phyloP scores from a whole-genome alignment of 352 stramenopile genomes.

The Phytophthora citrophthora region DNA sequence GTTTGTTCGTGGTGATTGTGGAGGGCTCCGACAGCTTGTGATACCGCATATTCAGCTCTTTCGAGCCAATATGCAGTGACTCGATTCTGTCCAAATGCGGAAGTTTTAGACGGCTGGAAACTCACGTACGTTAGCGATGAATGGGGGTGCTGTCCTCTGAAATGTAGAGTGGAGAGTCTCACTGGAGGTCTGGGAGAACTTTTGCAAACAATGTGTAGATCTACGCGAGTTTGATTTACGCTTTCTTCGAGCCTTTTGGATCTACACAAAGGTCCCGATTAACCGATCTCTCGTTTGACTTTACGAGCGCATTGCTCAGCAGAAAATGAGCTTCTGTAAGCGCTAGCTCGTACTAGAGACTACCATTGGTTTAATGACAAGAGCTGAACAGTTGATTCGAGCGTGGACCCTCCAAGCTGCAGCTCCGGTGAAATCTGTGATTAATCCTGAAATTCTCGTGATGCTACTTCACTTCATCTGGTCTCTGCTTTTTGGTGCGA shows the following conservation, averaged over 20 bases:
- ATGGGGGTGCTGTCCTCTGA: slow-evolving; percentile 49
- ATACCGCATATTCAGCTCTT: slow-evolving; percentile 40
- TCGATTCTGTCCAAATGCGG: slow-evolving; percentile 53
- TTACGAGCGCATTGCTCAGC: slow-evolving; percentile 36
- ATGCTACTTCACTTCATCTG: slow-evolving; percentile 23
- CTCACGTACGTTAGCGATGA: slow-evolving; percentile 59
- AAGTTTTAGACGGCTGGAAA: slow-evolving; percentile 64
- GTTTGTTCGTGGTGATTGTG: slow-evolving; percentile 37
- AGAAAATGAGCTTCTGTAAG: slow-evolving; percentile 16
- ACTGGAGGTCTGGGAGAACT: slow-evolving; percentile 54
- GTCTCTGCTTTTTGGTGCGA: too few relatives aligned
- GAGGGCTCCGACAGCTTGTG: slow-evolving; percentile 50
- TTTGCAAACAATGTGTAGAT: slow-evolving; percentile 43
- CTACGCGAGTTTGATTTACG: slow-evolving; percentile 69
- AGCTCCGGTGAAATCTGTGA: slow-evolving; percentile 9
- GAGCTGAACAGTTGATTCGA: slow-evolving; percentile 24
- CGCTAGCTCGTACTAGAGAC: slow-evolving; percentile 5
- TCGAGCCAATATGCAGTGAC: slow-evolving; percentile 51
- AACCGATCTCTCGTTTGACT: slow-evolving; percentile 45
- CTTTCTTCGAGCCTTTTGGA: slow-evolving; percentile 56
- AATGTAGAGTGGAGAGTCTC: slow-evolving; percentile 62
- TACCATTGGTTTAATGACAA: slow-evolving; percentile 22
- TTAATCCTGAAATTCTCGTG: slow-evolving; percentile 15
- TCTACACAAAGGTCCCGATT: slow-evolving; percentile 46
- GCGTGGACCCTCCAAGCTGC: slow-evolving; percentile 18